Percentiles rank a stretch among this genome's conserved stretches.
Conservation (phyloP, 352 stramenopile genomes). For the Thalassiosira exigua region DNA sequence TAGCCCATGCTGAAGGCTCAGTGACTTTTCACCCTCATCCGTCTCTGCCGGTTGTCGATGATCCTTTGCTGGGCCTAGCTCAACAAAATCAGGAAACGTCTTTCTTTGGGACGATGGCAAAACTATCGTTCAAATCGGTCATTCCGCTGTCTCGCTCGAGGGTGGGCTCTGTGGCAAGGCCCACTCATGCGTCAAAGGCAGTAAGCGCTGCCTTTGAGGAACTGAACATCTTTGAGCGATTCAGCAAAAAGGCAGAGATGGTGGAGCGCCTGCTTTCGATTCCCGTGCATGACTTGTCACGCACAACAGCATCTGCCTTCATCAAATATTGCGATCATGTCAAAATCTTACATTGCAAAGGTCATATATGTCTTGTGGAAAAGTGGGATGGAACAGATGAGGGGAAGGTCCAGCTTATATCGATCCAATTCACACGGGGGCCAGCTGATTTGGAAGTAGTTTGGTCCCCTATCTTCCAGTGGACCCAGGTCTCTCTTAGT, state of each 20-base stretch:
- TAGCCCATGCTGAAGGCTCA: constrained; percentile 37
- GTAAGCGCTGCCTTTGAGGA: constrained; percentile 35
- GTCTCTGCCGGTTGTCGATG: constrained; percentile 35
- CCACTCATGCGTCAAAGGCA: constrained; percentile 36
- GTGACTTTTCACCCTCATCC: constrained; percentile 58
- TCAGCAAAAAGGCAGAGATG: constrained; percentile 12
- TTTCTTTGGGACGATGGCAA: constrained; percentile 31
- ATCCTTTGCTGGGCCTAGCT: not conserved
- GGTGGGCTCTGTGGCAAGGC: not conserved
- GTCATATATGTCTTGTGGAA: too few species aligned
- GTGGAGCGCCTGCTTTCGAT: constrained; percentile 31
- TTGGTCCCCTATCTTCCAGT: constrained; percentile 62
- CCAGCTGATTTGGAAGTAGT: constrained; percentile 29
- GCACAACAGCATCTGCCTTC: too few species aligned
- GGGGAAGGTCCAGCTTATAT: constrained; percentile 40
- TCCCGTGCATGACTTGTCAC: constrained; percentile 40
- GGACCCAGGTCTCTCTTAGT: constrained; percentile 49
- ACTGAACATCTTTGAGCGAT: constrained; percentile 46
- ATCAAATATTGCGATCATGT: too few species aligned
- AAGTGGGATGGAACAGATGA: constrained; percentile 9
- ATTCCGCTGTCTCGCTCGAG: constrained; percentile 12
- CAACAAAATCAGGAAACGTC: constrained; percentile 13
- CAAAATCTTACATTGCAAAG: too few species aligned
- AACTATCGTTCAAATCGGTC: constrained; percentile 25
- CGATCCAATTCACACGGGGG: constrained; percentile 38